phyloP scores from a whole-genome alignment of 2,329 filamentous ascomycete genomes.

The Dactylella cylindrospora region DNA sequence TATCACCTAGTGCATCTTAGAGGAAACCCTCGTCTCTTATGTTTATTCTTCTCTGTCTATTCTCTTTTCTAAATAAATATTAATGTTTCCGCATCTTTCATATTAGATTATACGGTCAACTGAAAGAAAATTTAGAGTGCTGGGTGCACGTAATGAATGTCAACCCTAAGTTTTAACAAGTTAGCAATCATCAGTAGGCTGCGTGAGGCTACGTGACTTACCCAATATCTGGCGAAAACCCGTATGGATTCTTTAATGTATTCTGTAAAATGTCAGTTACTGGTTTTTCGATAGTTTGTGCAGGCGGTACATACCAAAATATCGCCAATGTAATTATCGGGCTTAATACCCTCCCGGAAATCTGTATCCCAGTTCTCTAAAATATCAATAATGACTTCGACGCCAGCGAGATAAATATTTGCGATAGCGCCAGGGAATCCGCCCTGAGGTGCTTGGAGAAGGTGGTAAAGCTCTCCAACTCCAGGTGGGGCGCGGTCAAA shows the following conservation, averaged over 20 bases:
- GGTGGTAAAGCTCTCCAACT: constrained; percentile 61
- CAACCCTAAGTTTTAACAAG: too few species aligned
- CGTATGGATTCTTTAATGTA: constrained; percentile 7
- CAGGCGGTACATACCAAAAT: constrained; percentile 57
- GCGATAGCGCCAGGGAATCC: constrained; percentile 64
- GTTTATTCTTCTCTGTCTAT: too few species aligned
- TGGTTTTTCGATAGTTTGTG: too few species aligned
- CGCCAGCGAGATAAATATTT: constrained; percentile 68
- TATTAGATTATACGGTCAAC: too few species aligned
- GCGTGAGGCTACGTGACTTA: too few species aligned
- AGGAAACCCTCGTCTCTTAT: too few species aligned
- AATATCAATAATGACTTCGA: constrained; percentile 67
- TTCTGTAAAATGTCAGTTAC: too few species aligned
- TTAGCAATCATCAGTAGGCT: too few species aligned
- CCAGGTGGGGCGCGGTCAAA: constrained; percentile 69
- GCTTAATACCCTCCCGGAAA: constrained; percentile 61
- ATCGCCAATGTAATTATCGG: constrained; percentile 69
- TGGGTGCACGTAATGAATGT: constrained; percentile 2
- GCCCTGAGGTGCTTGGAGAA: constrained; percentile 64
- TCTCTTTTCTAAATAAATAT: too few species aligned
- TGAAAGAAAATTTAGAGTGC: too few species aligned
- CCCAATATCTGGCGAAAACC: constrained; percentile 12
- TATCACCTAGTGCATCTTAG: too few species aligned
- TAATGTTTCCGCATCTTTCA: too few species aligned
- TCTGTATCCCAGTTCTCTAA: constrained; percentile 62